phyloP scores from a whole-genome alignment of 2,329 filamentous ascomycete genomes.

The Epichloe aotearoae region DNA sequence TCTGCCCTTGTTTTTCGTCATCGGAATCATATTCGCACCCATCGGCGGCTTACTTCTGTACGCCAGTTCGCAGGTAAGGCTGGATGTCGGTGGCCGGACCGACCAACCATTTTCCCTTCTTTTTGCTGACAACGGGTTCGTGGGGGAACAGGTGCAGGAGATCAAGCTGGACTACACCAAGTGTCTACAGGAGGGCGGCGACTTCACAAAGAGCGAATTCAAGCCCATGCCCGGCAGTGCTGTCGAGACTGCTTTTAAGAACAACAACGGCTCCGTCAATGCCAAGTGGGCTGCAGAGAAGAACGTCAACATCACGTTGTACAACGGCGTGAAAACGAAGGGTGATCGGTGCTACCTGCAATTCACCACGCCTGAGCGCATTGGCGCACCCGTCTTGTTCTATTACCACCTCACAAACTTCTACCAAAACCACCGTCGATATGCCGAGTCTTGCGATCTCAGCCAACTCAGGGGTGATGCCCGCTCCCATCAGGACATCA shows the following conservation, averaged over 20 bases:
- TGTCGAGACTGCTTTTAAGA: slow-evolving; percentile 61
- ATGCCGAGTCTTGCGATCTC: slow-evolving; percentile 78
- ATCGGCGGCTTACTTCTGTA: slow-evolving; percentile 80
- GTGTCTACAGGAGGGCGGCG: slow-evolving; percentile 48
- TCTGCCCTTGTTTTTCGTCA: slow-evolving; percentile 76
- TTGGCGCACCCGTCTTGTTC: slow-evolving; percentile 72
- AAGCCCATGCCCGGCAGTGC: slow-evolving; percentile 39
- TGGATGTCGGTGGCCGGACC: background rate
- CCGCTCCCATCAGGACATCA: slow-evolving; percentile 46
- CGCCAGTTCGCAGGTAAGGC: slow-evolving; percentile 62
- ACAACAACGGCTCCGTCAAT: slow-evolving; percentile 25
- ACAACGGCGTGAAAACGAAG: slow-evolving; percentile 20
- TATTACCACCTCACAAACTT: slow-evolving; percentile 97
- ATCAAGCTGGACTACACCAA: slow-evolving; percentile 80
- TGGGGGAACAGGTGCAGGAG: slow-evolving; percentile 60
- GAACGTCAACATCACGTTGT: slow-evolving; percentile 27
- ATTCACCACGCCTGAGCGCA: slow-evolving; percentile 67
- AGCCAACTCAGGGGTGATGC: slow-evolving; percentile 65
- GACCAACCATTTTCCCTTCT: background rate
- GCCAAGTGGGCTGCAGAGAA: slow-evolving; percentile 30
- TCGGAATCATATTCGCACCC: slow-evolving; percentile 85
- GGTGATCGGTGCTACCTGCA: slow-evolving; percentile 54
- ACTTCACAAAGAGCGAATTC: slow-evolving; percentile 21
- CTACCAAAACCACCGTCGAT: slow-evolving; percentile 96
- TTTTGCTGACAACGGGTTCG: background rate